Evolutionary conservation across 2,329 filamentous ascomycete species (phyloP), one percentile per base, ranked within the genome.

Genomic region (Fusarium nygamai): DNA sequence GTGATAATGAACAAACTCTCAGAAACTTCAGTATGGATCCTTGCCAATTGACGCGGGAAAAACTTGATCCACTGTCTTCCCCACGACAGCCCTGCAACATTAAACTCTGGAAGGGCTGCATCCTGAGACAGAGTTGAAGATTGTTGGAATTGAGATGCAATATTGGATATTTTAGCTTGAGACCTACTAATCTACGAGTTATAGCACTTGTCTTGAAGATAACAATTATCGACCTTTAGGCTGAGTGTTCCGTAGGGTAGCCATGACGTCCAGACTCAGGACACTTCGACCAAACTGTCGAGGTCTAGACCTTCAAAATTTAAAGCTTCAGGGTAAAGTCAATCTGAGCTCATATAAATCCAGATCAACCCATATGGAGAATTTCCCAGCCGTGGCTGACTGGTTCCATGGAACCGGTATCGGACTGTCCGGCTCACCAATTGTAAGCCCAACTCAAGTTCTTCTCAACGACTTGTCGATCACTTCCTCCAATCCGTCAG

Each of bases 1-100:
- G 53, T 73, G 51, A 56, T 71, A 41, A 31, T 60, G 51, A 31
- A n/a, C 31, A 33, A 44, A n/a, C n/a, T 59, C 34, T 54, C 11
- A 36, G 46, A 72, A 72, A 64, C 57, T 71, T 61, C 33, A 53
- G n/a, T 61, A 75, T 56, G 61, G 62, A 67, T 48, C 61, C 61
- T n/a, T n/a, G n/a, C n/a, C n/a, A n/a, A n/a, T 72, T 64, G 33
- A 53, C 43, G 24, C 74, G 74, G 76, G 76, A 74, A 77, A 78
- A 78, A 73, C 62, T 74, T 78, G 76, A 78, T 78, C 76, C 76
- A 78, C 67, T 48, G 29, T 64, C 27, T n/a, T 53, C 71, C 47
- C 71, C 63, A 69, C 62, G 71, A 56, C 20, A 59, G 50, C 31
- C 46, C 62, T 58, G n/a, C 29, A 54, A 16, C n/a, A 29, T 19